phyloP scores from a whole-genome alignment of 169 alveolate species.

The Besnoitia besnoiti region DNA sequence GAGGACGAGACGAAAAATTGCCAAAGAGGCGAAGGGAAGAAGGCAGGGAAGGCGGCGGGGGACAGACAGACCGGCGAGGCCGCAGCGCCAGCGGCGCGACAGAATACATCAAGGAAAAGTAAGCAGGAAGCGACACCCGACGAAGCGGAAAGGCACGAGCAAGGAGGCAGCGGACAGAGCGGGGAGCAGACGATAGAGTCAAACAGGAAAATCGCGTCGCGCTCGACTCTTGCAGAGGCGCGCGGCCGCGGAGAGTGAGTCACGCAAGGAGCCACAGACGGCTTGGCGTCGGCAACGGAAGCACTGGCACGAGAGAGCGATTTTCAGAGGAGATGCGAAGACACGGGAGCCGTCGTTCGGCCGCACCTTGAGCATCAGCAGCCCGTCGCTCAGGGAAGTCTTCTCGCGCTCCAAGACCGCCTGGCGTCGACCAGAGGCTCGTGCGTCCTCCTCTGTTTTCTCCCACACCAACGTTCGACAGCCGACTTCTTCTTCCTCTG shows the following conservation, averaged over 20 bases:
- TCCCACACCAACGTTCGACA: neutral
- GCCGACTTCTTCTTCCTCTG: neutral
- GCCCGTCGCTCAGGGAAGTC: neutral
- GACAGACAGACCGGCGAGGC: neutral
- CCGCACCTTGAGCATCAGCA: neutral
- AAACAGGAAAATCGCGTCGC: neutral
- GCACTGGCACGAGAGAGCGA: too few relatives aligned
- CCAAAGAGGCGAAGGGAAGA: neutral
- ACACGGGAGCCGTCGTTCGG: neutral
- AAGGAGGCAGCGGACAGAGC: neutral
- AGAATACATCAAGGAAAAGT: neutral
- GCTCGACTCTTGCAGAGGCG: too few relatives aligned
- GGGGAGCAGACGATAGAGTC: neutral
- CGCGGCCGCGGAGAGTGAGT: too few relatives aligned
- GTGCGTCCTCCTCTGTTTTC: neutral
- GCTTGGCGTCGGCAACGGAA: too few relatives aligned
- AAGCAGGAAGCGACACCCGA: too few relatives aligned
- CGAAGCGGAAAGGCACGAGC: neutral
- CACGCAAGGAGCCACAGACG: too few relatives aligned
- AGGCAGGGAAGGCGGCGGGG: neutral
- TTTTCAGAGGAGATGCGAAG: too few relatives aligned
- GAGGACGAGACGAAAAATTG: neutral
- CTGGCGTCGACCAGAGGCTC: neutral
- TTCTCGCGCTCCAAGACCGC: too few relatives aligned
- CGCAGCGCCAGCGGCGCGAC: neutral